Conservation (phyloP, 129 eudicot genomes). For the Sambucus nigra region DNA sequence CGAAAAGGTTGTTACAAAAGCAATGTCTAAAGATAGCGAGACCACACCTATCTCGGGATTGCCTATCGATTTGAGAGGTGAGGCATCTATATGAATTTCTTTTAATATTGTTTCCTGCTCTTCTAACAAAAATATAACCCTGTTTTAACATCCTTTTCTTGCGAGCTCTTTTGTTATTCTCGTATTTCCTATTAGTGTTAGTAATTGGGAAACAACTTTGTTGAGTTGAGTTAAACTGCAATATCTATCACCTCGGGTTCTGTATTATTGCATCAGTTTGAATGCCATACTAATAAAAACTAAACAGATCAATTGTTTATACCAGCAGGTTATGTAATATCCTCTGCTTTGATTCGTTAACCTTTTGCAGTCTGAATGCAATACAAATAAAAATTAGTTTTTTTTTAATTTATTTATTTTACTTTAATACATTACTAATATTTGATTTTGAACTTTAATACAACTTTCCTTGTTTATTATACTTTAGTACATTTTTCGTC, state of each 20-base stretch:
- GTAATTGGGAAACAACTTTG: no score
- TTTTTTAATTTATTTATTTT: no score
- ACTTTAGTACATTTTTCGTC: no score
- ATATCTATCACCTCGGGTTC: not conserved
- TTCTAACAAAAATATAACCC: not conserved
- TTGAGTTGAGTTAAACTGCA: no score
- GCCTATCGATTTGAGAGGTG: slow-evolving; percentile 90
- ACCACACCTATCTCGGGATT: slow-evolving; percentile 56
- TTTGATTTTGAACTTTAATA: no score
- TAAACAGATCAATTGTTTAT: not conserved
- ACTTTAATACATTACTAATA: no score
- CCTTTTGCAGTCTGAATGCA: no score
- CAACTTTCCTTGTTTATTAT: no score
- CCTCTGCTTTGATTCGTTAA: no score
- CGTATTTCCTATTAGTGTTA: not conserved
- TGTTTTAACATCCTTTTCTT: not conserved
- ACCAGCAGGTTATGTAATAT: not conserved
- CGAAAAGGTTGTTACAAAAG: slow-evolving; percentile 39
- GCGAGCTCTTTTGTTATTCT: not conserved
- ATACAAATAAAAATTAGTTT: no score
- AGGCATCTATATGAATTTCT: slow-evolving; percentile 2
- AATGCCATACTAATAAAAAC: no score
- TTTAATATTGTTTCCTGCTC: not conserved
- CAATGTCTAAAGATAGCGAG: slow-evolving; percentile 50
- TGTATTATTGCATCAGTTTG: no score